Percentiles rank a stretch among this genome's conserved stretches.
phyloP scores from a whole-genome alignment of 1,284 basidiomycete genomes.

The Ceratobasidium sp. region DNA sequence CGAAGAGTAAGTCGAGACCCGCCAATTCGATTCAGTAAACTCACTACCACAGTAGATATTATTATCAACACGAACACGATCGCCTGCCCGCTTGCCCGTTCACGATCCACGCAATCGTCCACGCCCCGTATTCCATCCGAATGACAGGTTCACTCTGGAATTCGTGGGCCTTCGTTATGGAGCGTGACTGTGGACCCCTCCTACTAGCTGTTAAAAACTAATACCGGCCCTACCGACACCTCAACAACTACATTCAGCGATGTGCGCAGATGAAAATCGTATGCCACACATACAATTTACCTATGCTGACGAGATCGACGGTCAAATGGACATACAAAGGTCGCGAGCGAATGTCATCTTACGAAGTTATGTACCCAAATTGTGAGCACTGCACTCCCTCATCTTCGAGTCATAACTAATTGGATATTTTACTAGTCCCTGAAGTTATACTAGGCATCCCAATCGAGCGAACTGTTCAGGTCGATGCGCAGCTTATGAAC shows the following conservation, averaged over 20 bases:
- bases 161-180: slow-evolving; percentile 60
- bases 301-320: not conserved
- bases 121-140: slow-evolving; percentile 55
- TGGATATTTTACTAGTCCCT: slow-evolving; percentile 21
- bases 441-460: slow-evolving; percentile 1
- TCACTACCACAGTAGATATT: slow-evolving; percentile 48
- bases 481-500: not conserved
- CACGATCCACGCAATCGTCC: slow-evolving; percentile 58
- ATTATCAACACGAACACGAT: slow-evolving; percentile 55
- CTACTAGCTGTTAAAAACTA: slow-evolving; percentile 49
- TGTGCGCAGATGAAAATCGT: slow-evolving; percentile 47
- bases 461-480: not conserved
- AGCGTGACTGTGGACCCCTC: slow-evolving; percentile 50
- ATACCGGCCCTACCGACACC: slow-evolving; percentile 49
- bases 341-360: slow-evolving; percentile 5
- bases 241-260: slow-evolving; percentile 50
- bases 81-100: slow-evolving; percentile 56
- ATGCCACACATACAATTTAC: not conserved
- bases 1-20: too few relatives aligned
- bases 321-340: not conserved
- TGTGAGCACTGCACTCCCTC: not conserved
- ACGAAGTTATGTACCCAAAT: slow-evolving; percentile 6
- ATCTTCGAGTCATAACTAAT: not conserved
- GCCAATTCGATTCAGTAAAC: too few relatives aligned
- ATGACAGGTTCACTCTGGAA: slow-evolving; percentile 57